Evolutionary conservation across 352 stramenopile species (phyloP).

Genomic region (Phytopythium cucurbitacearum): DNA sequence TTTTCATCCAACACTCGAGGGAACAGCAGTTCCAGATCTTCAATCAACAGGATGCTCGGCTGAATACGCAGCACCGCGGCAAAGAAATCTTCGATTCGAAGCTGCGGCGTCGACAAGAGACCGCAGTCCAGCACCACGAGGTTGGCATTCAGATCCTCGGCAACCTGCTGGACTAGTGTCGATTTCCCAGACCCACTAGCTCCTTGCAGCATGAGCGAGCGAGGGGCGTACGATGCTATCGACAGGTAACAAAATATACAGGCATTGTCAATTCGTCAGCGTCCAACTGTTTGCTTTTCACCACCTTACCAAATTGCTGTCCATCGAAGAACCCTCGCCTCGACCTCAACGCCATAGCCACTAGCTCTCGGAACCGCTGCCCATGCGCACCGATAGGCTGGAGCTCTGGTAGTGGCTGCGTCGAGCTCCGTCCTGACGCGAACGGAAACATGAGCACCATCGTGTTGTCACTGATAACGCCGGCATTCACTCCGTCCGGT

Average conservation of each 20-base stretch:
- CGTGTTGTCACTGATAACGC: conserved; percentile 55
- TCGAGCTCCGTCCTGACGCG: conserved; percentile 6
- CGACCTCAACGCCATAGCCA: conserved; percentile 27
- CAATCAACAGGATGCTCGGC: conserved; percentile 58
- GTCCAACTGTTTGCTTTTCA: no score
- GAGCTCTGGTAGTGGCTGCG: not conserved
- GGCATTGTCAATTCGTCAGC: not conserved
- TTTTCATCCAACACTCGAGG: conserved; percentile 58
- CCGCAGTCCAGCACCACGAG: conserved; percentile 61
- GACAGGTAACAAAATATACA: not conserved
- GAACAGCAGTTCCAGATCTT: conserved; percentile 78
- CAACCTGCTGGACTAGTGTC: conserved; percentile 51
- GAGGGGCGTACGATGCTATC: conserved; percentile 8
- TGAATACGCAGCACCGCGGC: conserved; percentile 66
- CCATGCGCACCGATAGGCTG: conserved; percentile 39
- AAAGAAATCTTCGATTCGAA: conserved; percentile 61
- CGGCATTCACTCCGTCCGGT: conserved; percentile 13
- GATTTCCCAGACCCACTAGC: conserved; percentile 73
- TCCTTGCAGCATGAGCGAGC: conserved; percentile 59
- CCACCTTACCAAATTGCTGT: no score
- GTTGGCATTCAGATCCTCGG: conserved; percentile 40
- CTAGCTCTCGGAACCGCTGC: conserved; percentile 29
- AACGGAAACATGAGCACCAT: conserved; percentile 58
- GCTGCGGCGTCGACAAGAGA: conserved; percentile 46
- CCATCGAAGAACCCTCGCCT: no score